A percentile compares a stretch with the other conserved stretches of the same genome.
phyloP scores from a whole-genome alignment of 768 basidiomycete species.

The Boletellus ananiceps region DNA sequence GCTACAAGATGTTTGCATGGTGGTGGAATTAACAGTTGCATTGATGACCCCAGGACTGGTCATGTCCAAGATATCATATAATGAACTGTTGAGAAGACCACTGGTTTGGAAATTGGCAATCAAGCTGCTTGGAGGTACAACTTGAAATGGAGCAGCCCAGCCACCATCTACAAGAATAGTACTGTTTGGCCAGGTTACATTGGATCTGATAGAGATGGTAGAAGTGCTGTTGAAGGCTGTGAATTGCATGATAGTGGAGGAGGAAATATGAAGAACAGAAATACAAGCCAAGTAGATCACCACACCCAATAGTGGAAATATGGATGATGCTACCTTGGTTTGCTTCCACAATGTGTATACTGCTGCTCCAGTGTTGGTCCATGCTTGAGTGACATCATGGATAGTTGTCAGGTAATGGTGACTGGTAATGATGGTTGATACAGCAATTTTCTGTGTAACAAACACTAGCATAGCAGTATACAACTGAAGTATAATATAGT shows the following conservation, averaged over 20 bases:
- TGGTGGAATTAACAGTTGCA: constrained; percentile 14
- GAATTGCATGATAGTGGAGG: constrained; percentile 21
- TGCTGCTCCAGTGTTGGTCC: constrained; percentile 23
- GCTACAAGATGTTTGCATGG: constrained; percentile 4
- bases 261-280: constrained; percentile 17
- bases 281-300: constrained; percentile 15
- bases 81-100: constrained; percentile 10
- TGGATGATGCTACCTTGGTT: constrained; percentile 8
- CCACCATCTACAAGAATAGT: not conserved
- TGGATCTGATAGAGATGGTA: not conserved
- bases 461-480: constrained; percentile 18
- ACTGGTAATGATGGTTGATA: not conserved
- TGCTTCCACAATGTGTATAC: constrained; percentile 14
- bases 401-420: constrained; percentile 14
- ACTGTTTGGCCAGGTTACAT: constrained; percentile 4
- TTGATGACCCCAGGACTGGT: not conserved
- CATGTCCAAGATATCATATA: constrained; percentile 9
- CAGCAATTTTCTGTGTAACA: constrained; percentile 17
- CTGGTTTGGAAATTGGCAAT: not conserved
- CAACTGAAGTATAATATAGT: not conserved
- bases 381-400: constrained; percentile 18
- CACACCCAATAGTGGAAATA: constrained; percentile 10
- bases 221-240: constrained; percentile 8
- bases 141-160: not conserved
- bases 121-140: not conserved